Evolutionary conservation across 139 green algal genomes (phyloP).

Genomic region (Chlorella sp.): DNA sequence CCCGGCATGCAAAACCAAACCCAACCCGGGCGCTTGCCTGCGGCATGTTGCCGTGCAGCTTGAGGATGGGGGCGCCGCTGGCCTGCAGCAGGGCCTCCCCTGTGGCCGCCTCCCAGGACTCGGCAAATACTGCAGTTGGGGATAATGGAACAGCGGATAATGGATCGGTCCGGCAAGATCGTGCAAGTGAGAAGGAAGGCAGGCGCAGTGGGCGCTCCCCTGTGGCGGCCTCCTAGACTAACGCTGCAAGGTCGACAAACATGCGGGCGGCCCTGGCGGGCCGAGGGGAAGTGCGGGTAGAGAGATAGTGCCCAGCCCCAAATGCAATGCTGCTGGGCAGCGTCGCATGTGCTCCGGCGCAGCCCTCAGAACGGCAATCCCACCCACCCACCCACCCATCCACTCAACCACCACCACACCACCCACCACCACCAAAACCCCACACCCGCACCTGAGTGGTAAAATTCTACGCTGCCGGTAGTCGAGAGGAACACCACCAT

Average conservation of each 20-base stretch:
- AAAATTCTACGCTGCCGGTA: conserved; percentile 90
- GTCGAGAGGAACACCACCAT: conserved; percentile 94
- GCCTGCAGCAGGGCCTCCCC: conserved; percentile 45
- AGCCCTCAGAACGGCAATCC: too few relatives aligned
- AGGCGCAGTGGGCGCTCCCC: too few relatives aligned
- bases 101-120: conserved; percentile 31
- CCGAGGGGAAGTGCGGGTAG: not conserved
- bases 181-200: too few relatives aligned
- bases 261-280: not conserved
- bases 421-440: too few relatives aligned
- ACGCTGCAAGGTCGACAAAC: not conserved
- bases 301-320: not conserved
- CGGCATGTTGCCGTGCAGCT: conserved; percentile 93
- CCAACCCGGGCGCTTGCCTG: conserved; percentile 52
- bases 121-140: conserved; percentile 62
- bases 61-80: conserved; percentile 64
- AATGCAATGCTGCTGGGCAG: not conserved
- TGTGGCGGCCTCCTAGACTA: too few relatives aligned
- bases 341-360: not conserved
- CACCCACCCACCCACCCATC: not conserved
- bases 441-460: conserved; percentile 55
- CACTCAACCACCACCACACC: too few relatives aligned
- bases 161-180: too few relatives aligned
- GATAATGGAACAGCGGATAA: conserved; percentile 37
- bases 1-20: not conserved